Percentiles rank a stretch among this genome's conserved stretches.
These are phyloP conservation scores for Talaromyces adpressus DNA, from an alignment of 495 filamentous ascomycete species.

Conservation along the genomic window DNA sequence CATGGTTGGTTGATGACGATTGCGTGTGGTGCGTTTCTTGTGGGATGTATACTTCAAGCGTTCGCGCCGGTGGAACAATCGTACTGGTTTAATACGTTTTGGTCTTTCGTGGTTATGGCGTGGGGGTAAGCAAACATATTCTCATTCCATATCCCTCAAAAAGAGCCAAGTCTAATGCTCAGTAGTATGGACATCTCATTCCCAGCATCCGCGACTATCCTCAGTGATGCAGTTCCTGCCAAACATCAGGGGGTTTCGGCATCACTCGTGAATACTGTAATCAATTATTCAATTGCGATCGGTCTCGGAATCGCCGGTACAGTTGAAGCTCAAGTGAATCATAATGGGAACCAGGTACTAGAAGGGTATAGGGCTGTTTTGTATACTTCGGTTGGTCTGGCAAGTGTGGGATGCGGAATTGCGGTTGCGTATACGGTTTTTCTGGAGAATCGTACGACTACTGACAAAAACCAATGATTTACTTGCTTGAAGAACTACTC, in stretches of 20 bases:
- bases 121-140: neutral
- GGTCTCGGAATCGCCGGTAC: constrained; percentile 43
- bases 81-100: constrained; percentile 19
- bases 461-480: neutral
- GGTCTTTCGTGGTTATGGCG: neutral
- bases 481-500: too few relatives aligned
- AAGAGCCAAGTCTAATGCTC: neutral
- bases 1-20: constrained; percentile 35
- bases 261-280: constrained; percentile 33
- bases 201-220: constrained; percentile 37
- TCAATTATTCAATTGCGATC: constrained; percentile 38
- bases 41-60: constrained; percentile 25
- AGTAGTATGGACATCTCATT: constrained; percentile 46
- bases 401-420: constrained; percentile 11
- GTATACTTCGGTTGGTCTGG: constrained; percentile 25
- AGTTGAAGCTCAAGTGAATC: constrained; percentile 29
- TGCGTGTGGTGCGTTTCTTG: constrained; percentile 31
- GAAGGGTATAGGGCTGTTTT: constrained; percentile 28
- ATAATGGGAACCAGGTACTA: constrained; percentile 25
- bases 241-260: constrained; percentile 38
- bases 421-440: neutral
- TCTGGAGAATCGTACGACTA: neutral
- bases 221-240: constrained; percentile 29
- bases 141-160: neutral
- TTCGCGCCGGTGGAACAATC: constrained; percentile 17